Evolutionary conservation across 176 grass and related monocot genomes (phyloP), one percentile per base, ranked within the genome.

Genomic region (Saccharum spontaneum): DNA sequence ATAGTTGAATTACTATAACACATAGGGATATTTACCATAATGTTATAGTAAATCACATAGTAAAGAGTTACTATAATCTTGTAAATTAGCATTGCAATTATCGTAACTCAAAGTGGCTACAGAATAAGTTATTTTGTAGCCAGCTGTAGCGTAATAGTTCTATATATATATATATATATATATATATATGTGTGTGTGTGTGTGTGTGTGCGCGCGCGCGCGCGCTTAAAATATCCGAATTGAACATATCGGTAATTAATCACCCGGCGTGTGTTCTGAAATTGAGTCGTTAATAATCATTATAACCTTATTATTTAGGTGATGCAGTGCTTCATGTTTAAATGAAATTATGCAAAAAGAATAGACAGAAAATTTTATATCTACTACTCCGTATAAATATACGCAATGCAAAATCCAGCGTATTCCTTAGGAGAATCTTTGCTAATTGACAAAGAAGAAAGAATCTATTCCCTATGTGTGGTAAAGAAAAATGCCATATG

Each of bases 391-490:
- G 31, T 34, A 60, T 3, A 12, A 71, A 73, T 13, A 50, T 50
- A 63, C 31, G 6, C 17, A 54, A 59, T 55, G 6, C 5, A 30
- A 39, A 79, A 75, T 31, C 16, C 15, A 63, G 23, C 10, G 62
- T 75, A 22, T 63, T 72, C 22, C 85, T 87, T 23, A 76, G 79
- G 86, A 83, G 85, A 91, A 90, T 92, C 88, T 89, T 71, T 73
- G 86, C 30, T 90, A 92, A 91, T 89, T 87, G 90, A 85, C 73
- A 81, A 94, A 87, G 84, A 94, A 91, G 88, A 67, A 89, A 92
- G 94, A 77, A 97, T 97, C 46, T 88, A 97, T 94, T 97, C 92
- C 88, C 75, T 92, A 23, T 77, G 18, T 49, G 71, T 73, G 75
- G 83, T 72, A 85, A 84, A 88, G 86, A n/a, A 81, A 84, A 86